Evolutionary conservation across 225 moss, liverwort and hornwort genomes (phyloP).

Genomic region (Antitrichia curtipendula): DNA sequence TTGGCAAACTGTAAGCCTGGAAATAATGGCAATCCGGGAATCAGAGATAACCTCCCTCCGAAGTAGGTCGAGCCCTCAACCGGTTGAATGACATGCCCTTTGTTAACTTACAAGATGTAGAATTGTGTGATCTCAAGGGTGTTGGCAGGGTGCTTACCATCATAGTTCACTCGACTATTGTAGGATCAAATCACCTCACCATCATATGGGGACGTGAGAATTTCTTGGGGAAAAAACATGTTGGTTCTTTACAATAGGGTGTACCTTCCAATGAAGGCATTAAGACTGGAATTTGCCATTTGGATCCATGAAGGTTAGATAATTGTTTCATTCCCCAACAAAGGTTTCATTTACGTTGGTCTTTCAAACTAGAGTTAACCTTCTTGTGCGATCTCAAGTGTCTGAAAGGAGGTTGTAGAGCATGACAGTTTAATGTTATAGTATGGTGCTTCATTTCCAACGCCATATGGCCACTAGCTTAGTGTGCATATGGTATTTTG

Average conservation of each 20-base stretch:
- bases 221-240: neutral
- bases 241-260: too few relatives aligned
- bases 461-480: neutral
- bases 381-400: neutral
- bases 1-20: neutral
- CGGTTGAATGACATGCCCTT: neutral
- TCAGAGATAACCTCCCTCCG: neutral
- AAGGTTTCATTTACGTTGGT: accelerated
- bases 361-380: neutral
- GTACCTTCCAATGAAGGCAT: neutral
- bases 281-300: neutral
- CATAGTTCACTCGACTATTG: neutral
- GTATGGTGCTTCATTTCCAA: neutral
- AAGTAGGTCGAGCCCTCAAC: neutral
- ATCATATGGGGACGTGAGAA: neutral
- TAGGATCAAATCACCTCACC: neutral
- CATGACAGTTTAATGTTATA: neutral
- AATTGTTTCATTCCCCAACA: neutral
- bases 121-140: neutral
- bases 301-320: neutral
- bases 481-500: too few relatives aligned
- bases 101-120: neutral
- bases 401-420: neutral
- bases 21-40: neutral
- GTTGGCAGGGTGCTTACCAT: neutral